Evolutionary conservation across 75 land plant genomes (phyloP), one percentile per base, ranked within the genome.

Genomic region (Adiantum capillusveneris): DNA sequence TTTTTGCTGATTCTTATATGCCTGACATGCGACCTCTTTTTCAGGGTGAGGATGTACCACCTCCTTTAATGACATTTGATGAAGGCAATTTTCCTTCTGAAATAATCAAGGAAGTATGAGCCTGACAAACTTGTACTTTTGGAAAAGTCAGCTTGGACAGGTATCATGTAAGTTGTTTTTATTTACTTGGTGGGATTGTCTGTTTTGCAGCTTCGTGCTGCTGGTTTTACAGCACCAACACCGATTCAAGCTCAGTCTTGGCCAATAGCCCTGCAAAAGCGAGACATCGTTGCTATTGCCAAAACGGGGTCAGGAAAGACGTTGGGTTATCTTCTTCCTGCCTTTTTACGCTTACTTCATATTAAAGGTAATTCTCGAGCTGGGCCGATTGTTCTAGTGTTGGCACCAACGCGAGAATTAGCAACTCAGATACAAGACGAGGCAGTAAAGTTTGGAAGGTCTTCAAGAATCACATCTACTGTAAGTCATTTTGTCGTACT

Each of bases 221-320:
- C 99, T 61, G 97, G 99, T 11, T 95, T 90, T 63, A 36, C 64
- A 27, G 70, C 88, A 53, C 99, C 97, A 11, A 90, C 99, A 13
- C 99, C 99, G 5, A 95, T 90, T 58, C 99, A 95, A 56, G 99
- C 97, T 48, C 97, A 95, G 72, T 84, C 99, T 48, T 95, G 97
- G 99, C 92, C 99, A 6, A 72, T 95, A 69, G 91, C 92, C 2
- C 43, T 90, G 22, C 90, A 86, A 44, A 54, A 64, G 28, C 73
- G 87, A 36, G 99, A 95, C 48, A 86, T 95, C 31, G 96, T 95
- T 3, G 96, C 99, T 14, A 84, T 90, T 73, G 99, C 99, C 0
- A 95, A 86, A 65, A 95, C 99, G n/a, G 96, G 99, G 13, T 95
- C 96, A 29, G 99, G 99, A 37, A 95, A 95, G 69, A 90, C 99